phyloP scores from a whole-genome alignment of 345 rosid genomes.

The Camelina sativa region DNA sequence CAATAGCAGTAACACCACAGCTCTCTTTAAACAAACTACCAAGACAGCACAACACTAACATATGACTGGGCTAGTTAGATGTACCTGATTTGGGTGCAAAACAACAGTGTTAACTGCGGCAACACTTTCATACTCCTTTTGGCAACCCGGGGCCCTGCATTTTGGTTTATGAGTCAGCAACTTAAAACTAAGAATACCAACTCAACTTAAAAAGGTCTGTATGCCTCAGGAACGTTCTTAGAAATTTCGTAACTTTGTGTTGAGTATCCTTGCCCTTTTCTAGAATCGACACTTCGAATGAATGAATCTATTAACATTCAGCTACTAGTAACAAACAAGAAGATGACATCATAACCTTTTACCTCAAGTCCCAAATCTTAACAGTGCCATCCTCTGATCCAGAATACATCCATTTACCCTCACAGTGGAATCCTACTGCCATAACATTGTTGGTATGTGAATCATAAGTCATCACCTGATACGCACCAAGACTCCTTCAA shows the following conservation, averaged over 20 bases:
- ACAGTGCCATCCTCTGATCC: conserved; percentile 99
- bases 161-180: conserved; percentile 26
- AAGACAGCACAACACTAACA: not conserved
- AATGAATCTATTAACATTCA: not conserved
- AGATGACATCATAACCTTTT: not conserved
- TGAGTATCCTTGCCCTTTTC: not conserved
- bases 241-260: not conserved
- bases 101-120: conserved; percentile 95
- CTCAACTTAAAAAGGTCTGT: conserved; percentile 20
- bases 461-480: conserved; percentile 87
- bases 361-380: conserved; percentile 98
- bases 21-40: not conserved
- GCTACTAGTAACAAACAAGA: not conserved
- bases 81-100: conserved; percentile 96
- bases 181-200: not conserved
- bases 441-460: conserved; percentile 94
- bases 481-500: not conserved
- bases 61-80: not conserved
- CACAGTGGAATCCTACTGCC: conserved; percentile 98
- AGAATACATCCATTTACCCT: conserved; percentile 99
- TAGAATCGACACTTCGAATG: not conserved
- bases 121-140: conserved; percentile 96
- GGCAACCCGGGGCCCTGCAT: conserved; percentile 93
- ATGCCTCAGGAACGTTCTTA: conserved; percentile 6
- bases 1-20: conserved; percentile 8